These are phyloP conservation scores for Eutypella sp. DNA, from an alignment of 2,329 filamentous ascomycete genomes.

Conservation along the genomic window DNA sequence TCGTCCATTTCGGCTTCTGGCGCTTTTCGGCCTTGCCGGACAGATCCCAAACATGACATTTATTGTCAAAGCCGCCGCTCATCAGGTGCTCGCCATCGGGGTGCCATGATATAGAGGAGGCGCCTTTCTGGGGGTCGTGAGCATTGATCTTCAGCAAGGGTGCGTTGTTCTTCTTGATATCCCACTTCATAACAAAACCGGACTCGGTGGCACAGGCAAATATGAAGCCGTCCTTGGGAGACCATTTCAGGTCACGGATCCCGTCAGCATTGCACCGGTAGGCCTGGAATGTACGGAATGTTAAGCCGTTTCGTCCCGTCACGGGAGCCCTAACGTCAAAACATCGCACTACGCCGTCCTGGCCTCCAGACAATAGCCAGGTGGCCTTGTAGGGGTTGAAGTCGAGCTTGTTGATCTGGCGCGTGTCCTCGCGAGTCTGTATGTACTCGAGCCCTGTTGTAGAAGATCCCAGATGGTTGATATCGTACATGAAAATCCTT, in stretches of 20 bases:
- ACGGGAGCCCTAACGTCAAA: constrained; percentile 52
- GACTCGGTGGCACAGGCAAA: constrained; percentile 62
- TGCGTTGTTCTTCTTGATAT: constrained; percentile 48
- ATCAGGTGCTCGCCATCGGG: constrained; percentile 62
- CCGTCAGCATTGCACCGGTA: constrained; percentile 50
- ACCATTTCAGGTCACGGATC: constrained; percentile 62
- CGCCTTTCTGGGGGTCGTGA: constrained; percentile 50
- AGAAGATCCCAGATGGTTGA: constrained; percentile 43
- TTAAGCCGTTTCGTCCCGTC: constrained; percentile 44
- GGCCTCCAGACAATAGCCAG: constrained; percentile 57
- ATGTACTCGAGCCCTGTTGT: constrained; percentile 47
- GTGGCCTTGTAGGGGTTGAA: constrained; percentile 56
- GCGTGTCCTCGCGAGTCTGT: constrained; percentile 55
- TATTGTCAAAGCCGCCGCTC: constrained; percentile 57
- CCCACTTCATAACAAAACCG: constrained; percentile 60
- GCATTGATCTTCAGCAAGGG: constrained; percentile 56
- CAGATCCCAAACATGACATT: constrained; percentile 62
- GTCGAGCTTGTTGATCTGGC: constrained; percentile 59
- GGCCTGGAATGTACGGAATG: constrained; percentile 42
- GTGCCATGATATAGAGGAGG: constrained; percentile 61
- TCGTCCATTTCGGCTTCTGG: constrained; percentile 59
- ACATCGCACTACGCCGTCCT: constrained; percentile 58
- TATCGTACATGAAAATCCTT: constrained; percentile 61
- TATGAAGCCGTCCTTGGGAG: constrained; percentile 54
- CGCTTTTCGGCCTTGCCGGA: constrained; percentile 55